These are phyloP conservation scores for Sphenostylis stenocarpa DNA, from an alignment of 306 rosid genomes.

Conservation along the genomic window DNA sequence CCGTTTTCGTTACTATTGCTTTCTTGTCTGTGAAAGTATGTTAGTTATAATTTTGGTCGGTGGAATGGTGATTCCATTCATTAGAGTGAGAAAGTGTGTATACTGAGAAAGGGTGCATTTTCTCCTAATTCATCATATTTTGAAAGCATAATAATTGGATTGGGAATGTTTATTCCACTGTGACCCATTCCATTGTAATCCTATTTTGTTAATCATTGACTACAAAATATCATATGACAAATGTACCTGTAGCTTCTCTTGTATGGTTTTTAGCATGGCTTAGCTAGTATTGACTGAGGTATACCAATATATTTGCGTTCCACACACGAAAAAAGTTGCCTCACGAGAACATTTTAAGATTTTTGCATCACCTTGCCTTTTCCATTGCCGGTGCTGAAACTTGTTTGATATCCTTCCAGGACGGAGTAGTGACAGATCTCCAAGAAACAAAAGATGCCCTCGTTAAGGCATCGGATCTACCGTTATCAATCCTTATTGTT, in stretches of 20 bases:
- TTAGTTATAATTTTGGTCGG: not conserved
- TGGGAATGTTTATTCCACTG: not conserved
- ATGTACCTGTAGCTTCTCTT: too few relatives aligned
- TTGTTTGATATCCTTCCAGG: conserved; percentile 52
- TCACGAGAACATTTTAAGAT: not conserved
- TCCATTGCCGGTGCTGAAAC: conserved; percentile 33
- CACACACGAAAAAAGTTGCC: not conserved
- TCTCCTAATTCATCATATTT: not conserved
- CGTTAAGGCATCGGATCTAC: conserved; percentile 93
- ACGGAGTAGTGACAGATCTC: conserved; percentile 99
- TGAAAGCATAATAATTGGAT: not conserved
- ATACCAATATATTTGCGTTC: not conserved
- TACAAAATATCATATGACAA: too few relatives aligned
- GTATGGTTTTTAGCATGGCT: not conserved
- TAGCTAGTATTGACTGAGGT: not conserved
- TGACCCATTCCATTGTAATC: not conserved
- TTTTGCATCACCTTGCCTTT: conserved; percentile 19
- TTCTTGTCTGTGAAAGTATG: conserved; percentile 4
- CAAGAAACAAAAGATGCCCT: conserved; percentile 99
- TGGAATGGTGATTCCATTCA: not conserved
- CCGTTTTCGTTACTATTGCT: conserved; percentile 18
- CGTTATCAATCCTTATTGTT: conserved; percentile 91
- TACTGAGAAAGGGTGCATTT: not conserved
- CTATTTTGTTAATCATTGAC: not conserved
- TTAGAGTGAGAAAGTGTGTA: not conserved